A percentile compares a stretch with the other conserved stretches of the same genome.
Conservation (phyloP, 495 filamentous ascomycete genomes). For the Ascodesmis nigricans region DNA sequence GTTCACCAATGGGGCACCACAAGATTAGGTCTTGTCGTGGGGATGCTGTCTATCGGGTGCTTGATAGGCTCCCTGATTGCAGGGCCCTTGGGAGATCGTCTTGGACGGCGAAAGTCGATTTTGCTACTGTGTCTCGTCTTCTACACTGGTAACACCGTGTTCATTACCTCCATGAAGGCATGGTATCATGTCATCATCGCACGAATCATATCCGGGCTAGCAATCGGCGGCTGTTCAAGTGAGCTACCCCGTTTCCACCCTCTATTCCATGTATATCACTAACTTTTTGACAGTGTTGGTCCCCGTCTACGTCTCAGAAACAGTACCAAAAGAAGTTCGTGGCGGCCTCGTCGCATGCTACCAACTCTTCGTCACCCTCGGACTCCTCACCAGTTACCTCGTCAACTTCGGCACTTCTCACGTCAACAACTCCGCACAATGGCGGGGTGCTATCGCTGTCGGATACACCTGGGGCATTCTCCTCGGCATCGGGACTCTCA, state of each 20-base stretch:
- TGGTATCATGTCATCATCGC: conserved; percentile 35
- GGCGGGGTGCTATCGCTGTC: conserved; percentile 11
- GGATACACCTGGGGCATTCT: conserved; percentile 39
- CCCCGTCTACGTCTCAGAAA: conserved; percentile 20
- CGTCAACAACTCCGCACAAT: conserved; percentile 8
- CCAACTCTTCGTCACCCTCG: conserved; percentile 58
- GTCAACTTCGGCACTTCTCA: conserved; percentile 34
- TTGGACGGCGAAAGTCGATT: conserved; percentile 33
- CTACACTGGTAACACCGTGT: conserved; percentile 46
- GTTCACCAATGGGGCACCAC: conserved; percentile 26
- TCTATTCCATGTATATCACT: conserved; percentile 22
- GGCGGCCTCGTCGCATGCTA: conserved; percentile 39
- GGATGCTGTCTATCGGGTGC: conserved; percentile 41
- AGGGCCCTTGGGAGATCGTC: conserved; percentile 32
- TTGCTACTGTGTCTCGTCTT: conserved; percentile 38
- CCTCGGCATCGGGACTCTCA: conserved; percentile 44
- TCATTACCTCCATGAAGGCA: conserved; percentile 32
- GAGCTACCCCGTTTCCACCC: conserved; percentile 26
- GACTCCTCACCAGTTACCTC: conserved; percentile 50
- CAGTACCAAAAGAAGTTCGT: conserved; percentile 38
- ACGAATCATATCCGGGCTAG: conserved; percentile 38
- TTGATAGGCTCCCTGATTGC: conserved; percentile 45
- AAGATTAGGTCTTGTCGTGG: conserved; percentile 33
- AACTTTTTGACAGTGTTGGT: conserved; percentile 9
- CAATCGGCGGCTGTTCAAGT: conserved; percentile 40